These are phyloP conservation scores for Penicillium arizonense DNA, from an alignment of 495 filamentous ascomycete species.

Conservation along the genomic window DNA sequence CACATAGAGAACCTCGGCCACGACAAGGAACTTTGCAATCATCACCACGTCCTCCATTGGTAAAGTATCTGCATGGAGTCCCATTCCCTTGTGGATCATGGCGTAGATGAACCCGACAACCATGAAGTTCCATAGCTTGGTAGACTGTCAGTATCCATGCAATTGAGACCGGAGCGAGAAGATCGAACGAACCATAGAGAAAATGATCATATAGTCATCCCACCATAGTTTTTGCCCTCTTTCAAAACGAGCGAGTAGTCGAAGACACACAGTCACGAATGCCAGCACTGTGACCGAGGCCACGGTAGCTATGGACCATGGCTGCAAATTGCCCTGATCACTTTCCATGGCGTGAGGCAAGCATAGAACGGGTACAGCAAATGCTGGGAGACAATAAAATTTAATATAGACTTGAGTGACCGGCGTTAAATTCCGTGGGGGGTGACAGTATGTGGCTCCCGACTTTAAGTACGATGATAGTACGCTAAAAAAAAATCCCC, in stretches of 20 bases:
- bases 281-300: conserved; percentile 29
- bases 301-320: conserved; percentile 33
- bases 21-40: conserved; percentile 35
- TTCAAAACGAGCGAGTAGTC: conserved; percentile 29
- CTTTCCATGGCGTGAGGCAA: neutral
- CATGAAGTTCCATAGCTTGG: conserved; percentile 30
- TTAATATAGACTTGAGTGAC: neutral
- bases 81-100: conserved; percentile 32
- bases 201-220: conserved; percentile 41
- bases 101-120: conserved; percentile 33
- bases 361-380: neutral
- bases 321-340: conserved; percentile 25
- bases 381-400: neutral
- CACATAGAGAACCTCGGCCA: conserved; percentile 39
- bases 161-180: neutral
- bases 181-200: conserved; percentile 32
- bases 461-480: neutral
- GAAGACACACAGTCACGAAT: conserved; percentile 30
- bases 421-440: neutral
- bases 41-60: conserved; percentile 19
- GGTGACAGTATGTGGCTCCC: neutral
- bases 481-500: neutral
- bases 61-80: conserved; percentile 27
- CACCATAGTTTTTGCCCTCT: conserved; percentile 34
- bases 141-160: neutral